A percentile compares a stretch with the other conserved stretches of the same genome.
phyloP scores from a whole-genome alignment of 1,139 yeast genomes.

The Nakaseomyces sp. region DNA sequence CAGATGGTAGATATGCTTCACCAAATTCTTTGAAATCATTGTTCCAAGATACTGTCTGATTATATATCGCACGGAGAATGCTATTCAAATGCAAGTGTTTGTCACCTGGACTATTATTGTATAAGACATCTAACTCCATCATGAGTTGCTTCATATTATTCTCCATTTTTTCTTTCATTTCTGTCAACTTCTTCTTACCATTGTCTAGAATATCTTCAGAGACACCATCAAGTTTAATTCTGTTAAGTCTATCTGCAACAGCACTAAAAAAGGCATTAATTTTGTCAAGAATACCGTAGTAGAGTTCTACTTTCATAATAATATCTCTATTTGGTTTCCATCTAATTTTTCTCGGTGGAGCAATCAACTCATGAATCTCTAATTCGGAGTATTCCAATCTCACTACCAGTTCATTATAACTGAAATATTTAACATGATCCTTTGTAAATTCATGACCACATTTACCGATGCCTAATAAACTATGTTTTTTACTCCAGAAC shows the following conservation, averaged over 20 bases:
- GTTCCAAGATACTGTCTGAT: conserved; percentile 83
- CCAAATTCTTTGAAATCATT: conserved; percentile 77
- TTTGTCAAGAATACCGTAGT: conserved; percentile 45
- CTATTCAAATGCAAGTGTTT: conserved; percentile 64
- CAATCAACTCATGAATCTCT: conserved; percentile 67
- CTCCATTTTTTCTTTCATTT: conserved; percentile 46
- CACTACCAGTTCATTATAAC: conserved; percentile 70
- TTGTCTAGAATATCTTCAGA: conserved; percentile 63
- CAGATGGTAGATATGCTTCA: conserved; percentile 71
- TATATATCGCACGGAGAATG: conserved; percentile 65
- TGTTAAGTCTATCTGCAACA: conserved; percentile 57
- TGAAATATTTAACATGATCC: conserved; percentile 77
- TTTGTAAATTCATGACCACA: conserved; percentile 76
- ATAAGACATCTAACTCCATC: conserved; percentile 43
- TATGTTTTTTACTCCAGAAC: conserved; percentile 57
- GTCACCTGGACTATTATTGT: conserved; percentile 49
- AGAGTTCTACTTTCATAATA: conserved; percentile 57
- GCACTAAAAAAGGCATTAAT: conserved; percentile 61
- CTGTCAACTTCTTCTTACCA: conserved; percentile 52
- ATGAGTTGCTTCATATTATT: conserved; percentile 44
- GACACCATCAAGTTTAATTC: conserved; percentile 73
- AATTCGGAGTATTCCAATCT: conserved; percentile 68
- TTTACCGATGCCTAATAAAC: conserved; percentile 41
- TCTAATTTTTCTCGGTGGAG: conserved; percentile 62
- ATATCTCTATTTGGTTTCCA: conserved; percentile 73